Conservation (phyloP, 208 protist genomes). For the Trypanosoma mega region DNA sequence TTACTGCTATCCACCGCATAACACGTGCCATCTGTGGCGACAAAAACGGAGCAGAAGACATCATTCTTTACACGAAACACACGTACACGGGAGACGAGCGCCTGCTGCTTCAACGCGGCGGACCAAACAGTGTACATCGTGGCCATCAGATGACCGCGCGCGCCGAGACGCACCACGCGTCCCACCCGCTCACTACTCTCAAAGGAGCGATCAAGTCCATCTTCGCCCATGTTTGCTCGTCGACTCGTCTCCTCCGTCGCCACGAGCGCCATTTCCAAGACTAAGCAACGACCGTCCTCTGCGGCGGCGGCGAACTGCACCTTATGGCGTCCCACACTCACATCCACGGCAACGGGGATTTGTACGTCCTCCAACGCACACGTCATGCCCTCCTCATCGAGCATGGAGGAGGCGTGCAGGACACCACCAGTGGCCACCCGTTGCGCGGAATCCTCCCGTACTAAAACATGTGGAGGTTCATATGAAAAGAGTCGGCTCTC, state of each 20-base stretch:
- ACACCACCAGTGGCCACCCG: no score
- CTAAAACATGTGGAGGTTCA: not conserved
- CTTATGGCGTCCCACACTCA: conserved; percentile 39
- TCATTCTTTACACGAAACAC: conserved; percentile 48
- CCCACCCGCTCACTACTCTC: not conserved
- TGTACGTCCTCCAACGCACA: conserved; percentile 16
- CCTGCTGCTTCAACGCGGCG: conserved; percentile 25
- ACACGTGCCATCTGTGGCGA: conserved; percentile 61
- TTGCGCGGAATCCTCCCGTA: not conserved
- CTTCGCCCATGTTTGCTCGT: conserved; percentile 12
- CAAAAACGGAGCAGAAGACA: conserved; percentile 60
- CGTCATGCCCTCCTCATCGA: not conserved
- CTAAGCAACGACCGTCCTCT: conserved; percentile 75
- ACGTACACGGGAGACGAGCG: conserved; percentile 58
- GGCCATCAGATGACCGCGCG: not conserved
- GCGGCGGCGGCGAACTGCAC: conserved; percentile 45
- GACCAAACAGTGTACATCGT: conserved; percentile 17
- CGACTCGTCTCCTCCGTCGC: not conserved
- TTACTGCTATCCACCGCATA: conserved; percentile 53
- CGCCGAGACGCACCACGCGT: not conserved
- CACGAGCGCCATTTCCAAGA: conserved; percentile 46
- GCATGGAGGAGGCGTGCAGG: not conserved
- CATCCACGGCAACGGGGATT: conserved; percentile 64
- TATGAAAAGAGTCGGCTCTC: not conserved
- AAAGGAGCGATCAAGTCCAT: conserved; percentile 1